These are phyloP conservation scores for Fusarium zealandicum DNA, from an alignment of 2,329 filamentous ascomycete species.

Conservation along the genomic window DNA sequence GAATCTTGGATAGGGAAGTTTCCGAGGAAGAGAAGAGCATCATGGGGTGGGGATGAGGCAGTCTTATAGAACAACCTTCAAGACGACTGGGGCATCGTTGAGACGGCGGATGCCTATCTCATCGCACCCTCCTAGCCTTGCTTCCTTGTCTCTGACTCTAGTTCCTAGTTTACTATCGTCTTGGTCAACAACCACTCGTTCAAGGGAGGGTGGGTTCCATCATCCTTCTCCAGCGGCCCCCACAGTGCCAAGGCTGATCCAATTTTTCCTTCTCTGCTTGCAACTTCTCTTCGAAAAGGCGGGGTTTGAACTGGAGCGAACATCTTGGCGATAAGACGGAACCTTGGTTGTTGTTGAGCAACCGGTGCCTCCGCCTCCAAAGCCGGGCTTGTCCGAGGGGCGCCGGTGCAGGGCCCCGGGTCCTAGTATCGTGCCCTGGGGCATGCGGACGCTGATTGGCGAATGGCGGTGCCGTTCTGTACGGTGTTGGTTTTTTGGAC, in stretches of 20 bases:
- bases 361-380: constrained; percentile 22
- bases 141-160: constrained; percentile 15
- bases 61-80: constrained; percentile 36
- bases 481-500: constrained; percentile 20
- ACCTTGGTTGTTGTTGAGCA: constrained; percentile 33
- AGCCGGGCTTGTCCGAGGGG: constrained; percentile 26
- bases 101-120: constrained; percentile 30
- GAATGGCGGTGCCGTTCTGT: constrained; percentile 16
- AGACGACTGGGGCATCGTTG: constrained; percentile 9
- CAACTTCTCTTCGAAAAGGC: constrained; percentile 33
- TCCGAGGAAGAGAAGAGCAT: constrained; percentile 12
- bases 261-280: constrained; percentile 39
- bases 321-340: constrained; percentile 36
- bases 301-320: constrained; percentile 35
- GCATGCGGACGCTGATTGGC: constrained; percentile 20
- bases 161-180: constrained; percentile 25
- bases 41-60: constrained; percentile 28
- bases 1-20: constrained; percentile 21
- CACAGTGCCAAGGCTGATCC: constrained; percentile 37
- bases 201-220: constrained; percentile 16
- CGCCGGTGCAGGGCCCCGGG: constrained; percentile 22
- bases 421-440: constrained; percentile 7
- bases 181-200: constrained; percentile 7
- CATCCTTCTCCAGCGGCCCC: constrained; percentile 24
- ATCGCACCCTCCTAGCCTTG: constrained; percentile 10